Evolutionary conservation across 352 stramenopile species (phyloP), one percentile per base, ranked within the genome.

Genomic region (Plasmopara halstedii): DNA sequence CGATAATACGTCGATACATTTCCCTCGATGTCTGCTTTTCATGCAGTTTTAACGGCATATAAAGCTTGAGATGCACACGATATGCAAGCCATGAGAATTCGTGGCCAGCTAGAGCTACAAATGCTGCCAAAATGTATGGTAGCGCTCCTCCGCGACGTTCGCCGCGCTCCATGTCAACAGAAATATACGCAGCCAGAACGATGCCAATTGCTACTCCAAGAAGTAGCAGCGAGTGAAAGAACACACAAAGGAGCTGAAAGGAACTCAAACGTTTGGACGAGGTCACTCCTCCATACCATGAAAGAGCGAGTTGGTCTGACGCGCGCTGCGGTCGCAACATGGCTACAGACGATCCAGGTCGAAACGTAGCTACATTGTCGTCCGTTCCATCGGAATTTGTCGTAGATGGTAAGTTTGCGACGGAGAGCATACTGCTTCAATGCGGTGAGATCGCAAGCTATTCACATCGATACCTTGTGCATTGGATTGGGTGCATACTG

Each of bases 1-100:
- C 65, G 51, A 85, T 85, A 50, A 85, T 85, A 60, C 82, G 73
- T 22, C 49, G 53, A 53, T 85, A 85, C 41, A 85, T 67, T 19
- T 85, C 73, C 9, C 69, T 57, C 15, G 66, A 82, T 20, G 73
- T 85, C 50, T 82, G 70, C 27, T 83, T 85, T 48, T 83, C 63
- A 42, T 83, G 58, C 40, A 85, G 53, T 56, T 83, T 80, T 50
- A 85, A 78, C 0, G 73, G 73, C 50, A 85, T 56, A 23, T 71
- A 83, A 17, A 83, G 47, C 14, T 70, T 66, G 11, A 82, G 41
- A 0, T 66, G 58, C 15, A 80, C 66, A 13, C 70, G 66, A 46
- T 85, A 85, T 6, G 64, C 64, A 29, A 85, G 45, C 73, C 73
- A 85, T 25, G 60, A 64, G 37, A 64, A 85, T 59, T 85, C 73